A percentile compares a stretch with the other conserved stretches of the same genome.
Conservation (phyloP, 1,284 basidiomycete genomes). For the Ustilago trichophora region DNA sequence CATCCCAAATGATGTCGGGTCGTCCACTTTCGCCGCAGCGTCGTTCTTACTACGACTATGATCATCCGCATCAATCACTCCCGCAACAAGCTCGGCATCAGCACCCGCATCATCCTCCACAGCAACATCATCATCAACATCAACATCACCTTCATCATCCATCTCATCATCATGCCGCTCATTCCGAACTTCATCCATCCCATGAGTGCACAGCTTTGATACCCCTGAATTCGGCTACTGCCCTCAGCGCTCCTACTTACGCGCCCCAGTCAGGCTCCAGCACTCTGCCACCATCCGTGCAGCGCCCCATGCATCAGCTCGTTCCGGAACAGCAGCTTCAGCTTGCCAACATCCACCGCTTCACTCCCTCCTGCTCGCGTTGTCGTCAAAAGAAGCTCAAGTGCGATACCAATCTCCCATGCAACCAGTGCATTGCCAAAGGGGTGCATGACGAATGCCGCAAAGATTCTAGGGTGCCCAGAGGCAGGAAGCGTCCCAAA, state of each 20-base stretch:
- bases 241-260: background rate
- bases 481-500: constrained; percentile 50
- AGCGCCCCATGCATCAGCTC: constrained; percentile 31
- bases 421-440: constrained; percentile 55
- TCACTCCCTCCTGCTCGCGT: constrained; percentile 47
- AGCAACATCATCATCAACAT: background rate
- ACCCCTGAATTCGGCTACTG: background rate
- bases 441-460: constrained; percentile 45
- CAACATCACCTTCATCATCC: too few species aligned
- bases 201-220: background rate
- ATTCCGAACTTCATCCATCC: background rate
- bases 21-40: constrained; percentile 7
- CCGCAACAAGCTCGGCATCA: too few species aligned
- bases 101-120: background rate
- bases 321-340: constrained; percentile 43
- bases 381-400: constrained; percentile 52
- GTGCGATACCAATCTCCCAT: constrained; percentile 46
- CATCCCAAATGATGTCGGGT: background rate
- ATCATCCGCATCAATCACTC: too few species aligned
- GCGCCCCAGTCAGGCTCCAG: background rate
- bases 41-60: constrained; percentile 4
- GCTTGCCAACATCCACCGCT: constrained; percentile 37
- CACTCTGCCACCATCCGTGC: constrained; percentile 16
- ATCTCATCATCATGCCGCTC: constrained; percentile 5
- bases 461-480: constrained; percentile 42